Conservation (phyloP, 2,329 filamentous ascomycete genomes). For the Fusarium setosum region DNA sequence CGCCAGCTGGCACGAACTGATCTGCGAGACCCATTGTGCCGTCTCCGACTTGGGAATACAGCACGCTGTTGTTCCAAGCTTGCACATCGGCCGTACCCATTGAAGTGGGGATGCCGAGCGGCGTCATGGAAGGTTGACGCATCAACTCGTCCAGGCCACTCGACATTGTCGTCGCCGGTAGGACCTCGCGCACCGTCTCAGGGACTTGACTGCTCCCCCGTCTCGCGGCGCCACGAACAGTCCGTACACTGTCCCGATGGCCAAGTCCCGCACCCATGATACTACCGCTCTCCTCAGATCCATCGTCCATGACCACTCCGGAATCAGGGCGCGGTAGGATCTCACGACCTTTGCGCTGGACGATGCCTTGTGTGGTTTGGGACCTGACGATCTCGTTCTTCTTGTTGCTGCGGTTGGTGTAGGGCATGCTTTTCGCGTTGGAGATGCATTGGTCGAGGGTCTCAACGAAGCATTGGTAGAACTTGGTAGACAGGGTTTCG, state of each 20-base stretch:
- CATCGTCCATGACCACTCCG: slow-evolving; percentile 53
- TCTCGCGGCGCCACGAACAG: slow-evolving; percentile 34
- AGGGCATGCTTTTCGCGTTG: slow-evolving; percentile 51
- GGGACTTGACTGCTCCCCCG: slow-evolving; percentile 41
- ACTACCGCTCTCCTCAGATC: slow-evolving; percentile 52
- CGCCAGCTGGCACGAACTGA: slow-evolving; percentile 36
- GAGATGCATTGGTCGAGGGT: slow-evolving; percentile 51
- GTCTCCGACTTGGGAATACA: slow-evolving; percentile 36
- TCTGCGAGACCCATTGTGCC: slow-evolving; percentile 33
- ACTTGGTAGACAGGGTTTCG: slow-evolving; percentile 52
- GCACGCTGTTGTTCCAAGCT: slow-evolving; percentile 45
- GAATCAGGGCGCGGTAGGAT: slow-evolving; percentile 50
- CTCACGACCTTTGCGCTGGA: slow-evolving; percentile 39
- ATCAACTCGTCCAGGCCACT: slow-evolving; percentile 34
- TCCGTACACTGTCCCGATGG: slow-evolving; percentile 47
- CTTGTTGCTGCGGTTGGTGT: slow-evolving; percentile 55
- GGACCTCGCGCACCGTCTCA: slow-evolving; percentile 33
- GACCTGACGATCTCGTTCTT: slow-evolving; percentile 45
- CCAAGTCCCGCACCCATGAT: slow-evolving; percentile 35
- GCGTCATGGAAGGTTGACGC: slow-evolving; percentile 36
- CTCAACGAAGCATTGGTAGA: slow-evolving; percentile 55
- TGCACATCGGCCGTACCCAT: slow-evolving; percentile 41
- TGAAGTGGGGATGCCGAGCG: slow-evolving; percentile 9
- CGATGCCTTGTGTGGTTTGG: slow-evolving; percentile 26
- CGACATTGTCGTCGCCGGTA: slow-evolving; percentile 24